Evolutionary conservation across 2,329 filamentous ascomycete species (phyloP), one percentile per base, ranked within the genome.

Genomic region (Hymenoscyphus fructigenus): DNA sequence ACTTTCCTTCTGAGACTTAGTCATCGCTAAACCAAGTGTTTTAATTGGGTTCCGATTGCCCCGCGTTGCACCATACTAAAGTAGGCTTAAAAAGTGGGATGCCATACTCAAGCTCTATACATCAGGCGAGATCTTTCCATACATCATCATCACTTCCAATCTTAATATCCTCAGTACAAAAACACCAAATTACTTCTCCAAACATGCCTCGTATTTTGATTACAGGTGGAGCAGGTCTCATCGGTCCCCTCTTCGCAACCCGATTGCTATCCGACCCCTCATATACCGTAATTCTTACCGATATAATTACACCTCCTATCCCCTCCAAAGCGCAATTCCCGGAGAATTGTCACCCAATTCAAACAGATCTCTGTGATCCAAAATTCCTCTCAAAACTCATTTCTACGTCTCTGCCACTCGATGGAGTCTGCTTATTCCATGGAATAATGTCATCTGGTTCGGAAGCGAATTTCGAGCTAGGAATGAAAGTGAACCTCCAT

Each of bases 401-500:
- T 44, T 70, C 64, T 0, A 67, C 73, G 34, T 69, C 63, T 23
- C 67, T 65, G 2, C 71, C 88, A 20, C 78, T 82, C n/a, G 75
- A 82, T 50, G 78, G 80, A 80, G 83, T 85, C 56, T 88, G 85
- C 73, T 80, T 87, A 59, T 82, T 88, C 66, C 86, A 88, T 71
- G 86, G 86, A 55, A 85, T 88, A 76, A 88, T 89, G 86, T 88
- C 85, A 0, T 81, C 82, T 17, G 86, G 85, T 10, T 82, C 85
- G 15, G 86, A 89, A 76, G 83, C 83, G 5, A 83, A 88, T 60
- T 77, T 86, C 78, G 72, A 84, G 76, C 71, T 81, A 77, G 64
- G 86, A 1, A 78, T 86, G 65, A 79, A 77, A 60, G 85, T 88
- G 61, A 88, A 88, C 71, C 78, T 87, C 26, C 84, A 88, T 66